Evolutionary conservation across 768 basidiomycete species (phyloP), one percentile per base, ranked within the genome.

Genomic region (Tephrocybe sp.): DNA sequence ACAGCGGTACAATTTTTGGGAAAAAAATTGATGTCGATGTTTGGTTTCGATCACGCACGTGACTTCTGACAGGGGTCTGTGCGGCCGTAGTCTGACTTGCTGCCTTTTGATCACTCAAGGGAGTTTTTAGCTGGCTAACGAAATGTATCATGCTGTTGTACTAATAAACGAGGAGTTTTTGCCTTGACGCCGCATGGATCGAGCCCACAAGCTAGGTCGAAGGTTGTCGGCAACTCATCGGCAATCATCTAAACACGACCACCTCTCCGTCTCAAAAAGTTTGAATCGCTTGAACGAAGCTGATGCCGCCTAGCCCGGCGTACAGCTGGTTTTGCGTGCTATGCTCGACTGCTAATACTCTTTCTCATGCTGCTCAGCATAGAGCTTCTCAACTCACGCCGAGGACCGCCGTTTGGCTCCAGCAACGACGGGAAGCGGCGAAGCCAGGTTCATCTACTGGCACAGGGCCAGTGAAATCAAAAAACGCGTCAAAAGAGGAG

Each of bases 261-360:
- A 34, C 33, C 6, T 12, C 12, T 12, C 33, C 15, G 7, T 15
- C 13, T n/a, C 33, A 15, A 34, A 34, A 34, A 34, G 33, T 34
- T 34, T 34, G 29, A 30, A 6, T 30, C 29, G 12, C 7, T 30
- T 12, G 6, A 12, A 12, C 29, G 12, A 30, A 30, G 12, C 11
- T 34, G 33, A 34, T 88, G 86, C 83, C 85, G 57, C 83, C 86
- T 42, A 76, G 84, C 40, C 77, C 83, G 27, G 76, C 76, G 11
- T 88, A 78, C 69, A 86, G 84, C 72, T 86, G 83, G 80, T 63
- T 86, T 48, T 85, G 84, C 59, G 86, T 87, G 24, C 69, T 79
- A 40, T 76, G 79, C 50, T 79, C 84, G 12, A 66, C 78, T 16
- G 69, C 74, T 45, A 80, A 85, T 47, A 82, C 91, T 47, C 61